Evolutionary conservation across 2,329 filamentous ascomycete genomes (phyloP), one percentile per base, ranked within the genome.

Genomic region (Atkinsonella hypoxylon): DNA sequence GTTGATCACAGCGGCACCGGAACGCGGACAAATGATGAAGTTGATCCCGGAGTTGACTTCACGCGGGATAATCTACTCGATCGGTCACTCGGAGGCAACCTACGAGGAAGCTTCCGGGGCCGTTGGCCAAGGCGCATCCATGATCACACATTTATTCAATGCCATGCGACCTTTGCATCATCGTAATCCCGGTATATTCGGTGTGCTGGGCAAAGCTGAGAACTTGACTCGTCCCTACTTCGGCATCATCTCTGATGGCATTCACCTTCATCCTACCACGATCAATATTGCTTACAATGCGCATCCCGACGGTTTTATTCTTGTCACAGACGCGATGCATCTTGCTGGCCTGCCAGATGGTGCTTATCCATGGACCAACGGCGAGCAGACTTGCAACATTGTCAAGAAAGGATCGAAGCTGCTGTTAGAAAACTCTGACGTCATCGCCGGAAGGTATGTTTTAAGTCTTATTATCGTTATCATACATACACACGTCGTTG

Each of bases 71-170:
- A 74, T 86, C 57, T 88, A 82, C 66, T 85, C 87, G 2, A 85
- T 94, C 55, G 89, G 89, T 8, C 89, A 95, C 68, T 89, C 88
- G 0, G 87, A 94, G 64, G 86, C 89, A 13, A 88, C 85, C 0
- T 95, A 91, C 63, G 87, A 94, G 66, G 77, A 91, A 62, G 88
- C 87, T 1, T 81, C 83, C 4, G 69, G 72, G 4, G 86, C 87
- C 18, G 78, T 93, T 3, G 73, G 71, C n/a, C 76, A 81, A 7
- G 89, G 89, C 48, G 87, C 87, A 2, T 86, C 79, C 46, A 95
- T 94, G 87, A 86, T 95, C 57, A 95, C 89, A 0, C 89, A 95
- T 62, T 75, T 95, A 1, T 95, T 95, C 78, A 95, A 95, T 64
- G 89, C 89, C 26, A 95, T 95, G 89, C 78, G 83, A 1, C 89